Evolutionary conservation across 148 eudicot genomes (phyloP), one percentile per base, ranked within the genome.

Genomic region (Cornus controversa): DNA sequence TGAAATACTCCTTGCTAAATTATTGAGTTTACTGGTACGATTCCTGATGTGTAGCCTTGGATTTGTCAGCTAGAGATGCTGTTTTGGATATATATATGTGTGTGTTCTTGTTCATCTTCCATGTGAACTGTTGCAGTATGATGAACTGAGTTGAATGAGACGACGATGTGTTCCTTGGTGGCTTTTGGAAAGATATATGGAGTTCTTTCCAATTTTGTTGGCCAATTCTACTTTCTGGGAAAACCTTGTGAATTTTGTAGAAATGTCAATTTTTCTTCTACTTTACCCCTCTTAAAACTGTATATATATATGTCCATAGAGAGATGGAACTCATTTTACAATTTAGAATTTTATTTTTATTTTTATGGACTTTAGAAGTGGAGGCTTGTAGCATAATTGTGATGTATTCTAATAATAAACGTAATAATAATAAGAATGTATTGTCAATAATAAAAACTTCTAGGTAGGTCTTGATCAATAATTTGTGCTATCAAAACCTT

Each of bases 1-100:
- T 94, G 76, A 94, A 94, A 80, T 92, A 92, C 75, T 94, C 98
- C 20, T 82, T 94, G 89, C 88, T 94, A 24, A 94, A 92, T 78
- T 94, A 92, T 82, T 92, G 84, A 89, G 78, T 67, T 23, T 13
- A 42, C 62, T 66, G 27, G 14, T 18, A 57, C 31, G 60, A 4
- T 69, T 53, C 65, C 70, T 15, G 40, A 72, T 77, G 66, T 62
- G 67, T 72, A 25, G 58, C 45, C 16, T n/a, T 60, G 37, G 20
- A n/a, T 47, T 34, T 22, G 1, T 72, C 23, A 57, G 50, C 72
- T 60, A 26, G 42, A n/a, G 73, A 62, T 75, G 78, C 74, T 76
- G 31, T 64, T 74, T 80, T 70, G 20, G 42, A 60, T 73, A 64
- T 64, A 53, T 25, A 34, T 25, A n/a, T n/a, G n/a, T n/a, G n/a